These are phyloP conservation scores for Aurantiochytrium sp. DNA, from an alignment of 108 stramenopile genomes.

Conservation along the genomic window DNA sequence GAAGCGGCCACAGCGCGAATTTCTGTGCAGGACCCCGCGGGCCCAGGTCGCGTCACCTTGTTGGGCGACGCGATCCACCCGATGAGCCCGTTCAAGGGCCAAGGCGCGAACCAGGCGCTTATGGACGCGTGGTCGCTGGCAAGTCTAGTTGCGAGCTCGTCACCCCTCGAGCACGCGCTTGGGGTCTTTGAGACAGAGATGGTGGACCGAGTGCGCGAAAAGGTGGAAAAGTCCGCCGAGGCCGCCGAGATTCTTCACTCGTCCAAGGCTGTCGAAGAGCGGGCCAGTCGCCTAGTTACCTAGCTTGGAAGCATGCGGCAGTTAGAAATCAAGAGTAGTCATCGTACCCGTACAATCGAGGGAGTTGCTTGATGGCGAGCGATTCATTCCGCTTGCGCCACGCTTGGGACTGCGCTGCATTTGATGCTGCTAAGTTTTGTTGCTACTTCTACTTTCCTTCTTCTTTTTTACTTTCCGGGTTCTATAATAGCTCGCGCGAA, in stretches of 20 bases:
- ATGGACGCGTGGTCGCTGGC: slow-evolving; percentile 55
- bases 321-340: no score
- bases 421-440: no score
- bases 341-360: no score
- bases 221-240: slow-evolving; percentile 15
- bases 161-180: background rate
- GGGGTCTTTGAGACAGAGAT: background rate
- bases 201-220: background rate
- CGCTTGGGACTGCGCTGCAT: no score
- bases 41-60: background rate
- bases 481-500: no score
- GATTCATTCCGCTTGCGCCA: no score
- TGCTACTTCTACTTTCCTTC: no score
- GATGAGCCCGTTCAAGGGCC: slow-evolving; percentile 88
- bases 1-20: background rate
- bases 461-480: no score
- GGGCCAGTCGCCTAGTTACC: background rate
- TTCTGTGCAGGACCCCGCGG: background rate
- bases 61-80: slow-evolving; percentile 81
- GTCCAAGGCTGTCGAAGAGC: background rate
- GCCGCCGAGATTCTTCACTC: background rate
- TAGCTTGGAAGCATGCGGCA: background rate
- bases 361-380: no score
- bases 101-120: slow-evolving; percentile 85
- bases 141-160: background rate